Percentiles rank a stretch among this genome's conserved stretches.
Evolutionary conservation across 2,329 filamentous ascomycete species (phyloP).

Genomic region (Trichoderma gracile): DNA sequence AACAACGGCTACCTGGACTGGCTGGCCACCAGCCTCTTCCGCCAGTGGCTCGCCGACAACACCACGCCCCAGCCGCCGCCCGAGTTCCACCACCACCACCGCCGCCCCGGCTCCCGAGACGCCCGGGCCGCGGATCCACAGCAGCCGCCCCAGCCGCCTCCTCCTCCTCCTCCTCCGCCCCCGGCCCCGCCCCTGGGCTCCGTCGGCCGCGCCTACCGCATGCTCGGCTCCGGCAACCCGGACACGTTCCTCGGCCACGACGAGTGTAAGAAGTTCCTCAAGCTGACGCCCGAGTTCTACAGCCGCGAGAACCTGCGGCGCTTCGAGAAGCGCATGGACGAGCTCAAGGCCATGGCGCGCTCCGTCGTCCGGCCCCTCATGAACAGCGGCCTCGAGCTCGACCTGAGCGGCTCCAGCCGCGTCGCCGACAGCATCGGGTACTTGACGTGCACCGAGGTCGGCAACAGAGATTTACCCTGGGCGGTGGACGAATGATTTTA

Average conservation of each 20-base stretch:
- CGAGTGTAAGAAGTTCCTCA: constrained; percentile 87
- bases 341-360: constrained; percentile 80
- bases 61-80: constrained; percentile 66
- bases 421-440: constrained; percentile 49
- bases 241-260: constrained; percentile 76
- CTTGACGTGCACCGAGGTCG: constrained; percentile 53
- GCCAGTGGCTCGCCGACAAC: constrained; percentile 91
- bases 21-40: constrained; percentile 83
- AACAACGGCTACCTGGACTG: constrained; percentile 82
- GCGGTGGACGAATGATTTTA: constrained; percentile 39
- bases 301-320: constrained; percentile 80
- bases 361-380: constrained; percentile 84
- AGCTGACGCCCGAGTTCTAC: constrained; percentile 79
- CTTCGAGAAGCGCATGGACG: constrained; percentile 85
- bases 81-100: constrained; percentile 30
- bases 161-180: constrained; percentile 40
- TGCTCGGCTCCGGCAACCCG: constrained; percentile 63
- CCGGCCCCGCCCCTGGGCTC: constrained; percentile 53
- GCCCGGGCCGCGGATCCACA: constrained; percentile 30
- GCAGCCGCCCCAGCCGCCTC: constrained; percentile 37
- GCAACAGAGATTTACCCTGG: constrained; percentile 55
- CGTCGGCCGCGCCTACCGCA: constrained; percentile 73
- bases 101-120: constrained; percentile 35
- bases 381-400: constrained; percentile 80
- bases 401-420: constrained; percentile 53